phyloP scores from a whole-genome alignment of 345 rosid genomes.

The Eucalyptus caleyi region DNA sequence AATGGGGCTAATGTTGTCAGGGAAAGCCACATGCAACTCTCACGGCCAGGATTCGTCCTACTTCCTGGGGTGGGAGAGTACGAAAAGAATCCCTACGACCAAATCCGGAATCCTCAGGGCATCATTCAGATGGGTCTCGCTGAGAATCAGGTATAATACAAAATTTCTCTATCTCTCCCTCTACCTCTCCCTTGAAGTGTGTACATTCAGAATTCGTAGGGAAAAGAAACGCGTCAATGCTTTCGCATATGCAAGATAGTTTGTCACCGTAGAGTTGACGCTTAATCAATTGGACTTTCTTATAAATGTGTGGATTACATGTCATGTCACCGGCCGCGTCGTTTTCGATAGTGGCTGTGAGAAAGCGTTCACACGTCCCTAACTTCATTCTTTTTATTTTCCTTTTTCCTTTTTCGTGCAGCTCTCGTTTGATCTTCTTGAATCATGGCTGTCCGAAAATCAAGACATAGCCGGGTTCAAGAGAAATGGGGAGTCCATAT shows the following conservation, averaged over 20 bases:
- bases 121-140: conserved; percentile 98
- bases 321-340: background rate
- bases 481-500: conserved; percentile 49
- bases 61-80: conserved; percentile 72
- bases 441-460: conserved; percentile 59
- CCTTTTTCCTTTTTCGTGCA: conserved; percentile 3
- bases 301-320: background rate
- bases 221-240: background rate
- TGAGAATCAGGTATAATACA: conserved; percentile 57
- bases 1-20: conserved; percentile 32
- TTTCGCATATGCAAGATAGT: background rate
- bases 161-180: background rate
- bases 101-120: conserved; percentile 47
- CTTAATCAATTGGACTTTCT: background rate
- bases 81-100: conserved; percentile 61
- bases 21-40: conserved; percentile 44
- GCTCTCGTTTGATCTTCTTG: conserved; percentile 70
- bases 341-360: background rate
- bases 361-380: background rate
- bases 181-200: background rate
- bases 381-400: background rate
- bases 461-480: conserved; percentile 34
- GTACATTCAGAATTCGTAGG: background rate
- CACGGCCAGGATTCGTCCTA: conserved; percentile 86
- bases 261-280: background rate